Evolutionary conservation across 2,329 filamentous ascomycete genomes (phyloP).

Genomic region (Exophiala sideris): DNA sequence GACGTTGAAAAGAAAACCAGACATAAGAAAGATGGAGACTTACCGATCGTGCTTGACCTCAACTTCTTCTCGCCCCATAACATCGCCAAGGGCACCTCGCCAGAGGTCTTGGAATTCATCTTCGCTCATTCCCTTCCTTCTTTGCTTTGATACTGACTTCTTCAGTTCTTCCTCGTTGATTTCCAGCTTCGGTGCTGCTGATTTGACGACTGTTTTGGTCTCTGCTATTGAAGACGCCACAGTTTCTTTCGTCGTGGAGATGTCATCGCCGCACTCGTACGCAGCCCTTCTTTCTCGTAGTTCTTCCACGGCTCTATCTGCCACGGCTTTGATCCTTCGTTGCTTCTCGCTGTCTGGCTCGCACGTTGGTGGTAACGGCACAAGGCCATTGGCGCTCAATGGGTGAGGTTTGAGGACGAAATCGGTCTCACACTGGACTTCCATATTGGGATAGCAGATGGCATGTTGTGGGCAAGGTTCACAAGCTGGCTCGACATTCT

Average conservation of each 20-base stretch:
- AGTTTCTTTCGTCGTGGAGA: conserved; percentile 41
- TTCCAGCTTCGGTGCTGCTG: conserved; percentile 43
- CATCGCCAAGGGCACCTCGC: conserved; percentile 49
- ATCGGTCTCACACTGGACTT: conserved; percentile 77
- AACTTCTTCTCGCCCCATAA: conserved; percentile 58
- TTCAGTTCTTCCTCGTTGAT: conserved; percentile 70
- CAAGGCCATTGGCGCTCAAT: conserved; percentile 71
- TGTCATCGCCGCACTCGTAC: conserved; percentile 76
- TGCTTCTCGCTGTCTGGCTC: conserved; percentile 93
- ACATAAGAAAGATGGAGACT: conserved; percentile 38
- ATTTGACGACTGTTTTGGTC: conserved; percentile 53
- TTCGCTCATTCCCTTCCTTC: conserved; percentile 77
- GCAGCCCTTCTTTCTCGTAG: conserved; percentile 80
- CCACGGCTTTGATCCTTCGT: conserved; percentile 78
- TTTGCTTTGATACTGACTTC: conserved; percentile 68
- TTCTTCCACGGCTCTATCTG: conserved; percentile 81
- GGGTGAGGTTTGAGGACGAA: conserved; percentile 85
- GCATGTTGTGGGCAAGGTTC: conserved; percentile 89
- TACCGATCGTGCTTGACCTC: conserved; percentile 56
- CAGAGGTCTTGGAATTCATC: conserved; percentile 86
- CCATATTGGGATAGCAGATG: conserved; percentile 75
- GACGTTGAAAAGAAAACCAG: conserved; percentile 22
- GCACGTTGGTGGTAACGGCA: conserved; percentile 86
- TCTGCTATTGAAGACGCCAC: conserved; percentile 2
- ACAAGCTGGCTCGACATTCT: conserved; percentile 69